Conservation (phyloP, 208 protist genomes). For the Acanthamoeba quina region DNA sequence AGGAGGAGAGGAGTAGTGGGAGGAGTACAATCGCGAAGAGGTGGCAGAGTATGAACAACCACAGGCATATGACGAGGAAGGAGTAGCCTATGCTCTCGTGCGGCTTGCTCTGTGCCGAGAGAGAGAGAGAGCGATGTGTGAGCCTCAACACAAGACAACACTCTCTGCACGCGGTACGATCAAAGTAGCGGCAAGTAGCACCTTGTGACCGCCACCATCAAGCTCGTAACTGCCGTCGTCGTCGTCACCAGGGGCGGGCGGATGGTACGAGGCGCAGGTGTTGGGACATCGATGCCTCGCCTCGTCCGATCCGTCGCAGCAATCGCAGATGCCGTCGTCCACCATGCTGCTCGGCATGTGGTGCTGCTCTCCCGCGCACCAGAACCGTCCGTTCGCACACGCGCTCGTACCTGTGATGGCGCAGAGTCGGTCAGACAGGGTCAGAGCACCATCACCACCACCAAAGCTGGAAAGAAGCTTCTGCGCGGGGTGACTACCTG, state of each 20-base stretch:
- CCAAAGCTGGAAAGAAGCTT: no score
- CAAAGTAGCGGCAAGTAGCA: no score
- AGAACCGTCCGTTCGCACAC: slow-evolving; percentile 36
- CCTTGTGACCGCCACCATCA: no score
- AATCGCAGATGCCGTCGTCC: slow-evolving; percentile 70
- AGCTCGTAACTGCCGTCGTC: no score
- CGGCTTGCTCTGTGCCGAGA: background rate
- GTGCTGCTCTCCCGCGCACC: background rate
- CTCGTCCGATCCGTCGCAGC: slow-evolving; percentile 57
- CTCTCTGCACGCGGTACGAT: background rate
- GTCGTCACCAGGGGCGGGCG: background rate
- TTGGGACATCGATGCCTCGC: background rate
- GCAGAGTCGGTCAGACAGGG: no score
- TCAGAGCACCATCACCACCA: background rate
- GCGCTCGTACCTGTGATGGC: slow-evolving; percentile 9
- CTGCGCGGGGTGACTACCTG: background rate
- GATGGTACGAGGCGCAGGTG: background rate
- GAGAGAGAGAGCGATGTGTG: background rate
- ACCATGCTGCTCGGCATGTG: slow-evolving; percentile 15
- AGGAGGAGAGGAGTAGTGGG: background rate
- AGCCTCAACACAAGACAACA: no score
- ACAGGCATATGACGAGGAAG: background rate
- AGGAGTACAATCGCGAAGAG: slow-evolving; percentile 37
- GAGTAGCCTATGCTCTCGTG: background rate
- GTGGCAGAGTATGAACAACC: slow-evolving; percentile 9